A percentile compares a stretch with the other conserved stretches of the same genome.
Evolutionary conservation across 1,284 basidiomycete genomes (phyloP).

Genomic region (Athelia sp.): DNA sequence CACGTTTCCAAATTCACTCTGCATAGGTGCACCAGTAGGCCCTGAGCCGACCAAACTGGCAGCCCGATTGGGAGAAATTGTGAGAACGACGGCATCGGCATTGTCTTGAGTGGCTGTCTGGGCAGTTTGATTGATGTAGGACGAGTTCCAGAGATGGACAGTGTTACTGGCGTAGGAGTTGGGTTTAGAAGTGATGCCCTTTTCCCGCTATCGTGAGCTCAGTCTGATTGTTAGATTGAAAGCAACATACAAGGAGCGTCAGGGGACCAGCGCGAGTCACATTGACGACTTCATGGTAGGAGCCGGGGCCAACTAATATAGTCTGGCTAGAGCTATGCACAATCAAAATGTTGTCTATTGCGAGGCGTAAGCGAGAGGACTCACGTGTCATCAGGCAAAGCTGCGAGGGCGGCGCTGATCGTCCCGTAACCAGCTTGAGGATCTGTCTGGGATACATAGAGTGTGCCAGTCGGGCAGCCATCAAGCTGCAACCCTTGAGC

Average conservation of each 20-base stretch:
- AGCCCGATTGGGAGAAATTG: constrained; percentile 44
- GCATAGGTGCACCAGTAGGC: constrained; percentile 48
- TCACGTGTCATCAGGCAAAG: constrained; percentile 35
- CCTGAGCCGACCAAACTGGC: constrained; percentile 52
- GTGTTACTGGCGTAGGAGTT: constrained; percentile 40
- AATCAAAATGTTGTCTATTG: constrained; percentile 22
- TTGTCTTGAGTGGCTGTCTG: constrained; percentile 32
- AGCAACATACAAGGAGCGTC: constrained; percentile 41
- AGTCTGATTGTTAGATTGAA: not conserved
- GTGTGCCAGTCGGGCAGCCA: constrained; percentile 51
- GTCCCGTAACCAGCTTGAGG: constrained; percentile 37
- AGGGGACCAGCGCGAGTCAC: constrained; percentile 50
- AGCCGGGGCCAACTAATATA: constrained; percentile 59
- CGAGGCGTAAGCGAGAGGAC: not conserved
- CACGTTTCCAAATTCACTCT: constrained; percentile 47
- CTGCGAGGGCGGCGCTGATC: constrained; percentile 48
- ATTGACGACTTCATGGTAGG: constrained; percentile 58
- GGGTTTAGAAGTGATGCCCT: constrained; percentile 41
- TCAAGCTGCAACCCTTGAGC: constrained; percentile 32
- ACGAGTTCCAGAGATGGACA: constrained; percentile 48
- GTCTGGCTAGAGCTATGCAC: constrained; percentile 31
- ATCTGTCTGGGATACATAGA: constrained; percentile 52
- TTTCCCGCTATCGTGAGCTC: constrained; percentile 21
- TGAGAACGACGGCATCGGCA: constrained; percentile 47
- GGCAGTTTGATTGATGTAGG: constrained; percentile 31